Base-by-base conservation (phyloP, 441 rosid species). In the Euphorbia celastroides region DNA sequence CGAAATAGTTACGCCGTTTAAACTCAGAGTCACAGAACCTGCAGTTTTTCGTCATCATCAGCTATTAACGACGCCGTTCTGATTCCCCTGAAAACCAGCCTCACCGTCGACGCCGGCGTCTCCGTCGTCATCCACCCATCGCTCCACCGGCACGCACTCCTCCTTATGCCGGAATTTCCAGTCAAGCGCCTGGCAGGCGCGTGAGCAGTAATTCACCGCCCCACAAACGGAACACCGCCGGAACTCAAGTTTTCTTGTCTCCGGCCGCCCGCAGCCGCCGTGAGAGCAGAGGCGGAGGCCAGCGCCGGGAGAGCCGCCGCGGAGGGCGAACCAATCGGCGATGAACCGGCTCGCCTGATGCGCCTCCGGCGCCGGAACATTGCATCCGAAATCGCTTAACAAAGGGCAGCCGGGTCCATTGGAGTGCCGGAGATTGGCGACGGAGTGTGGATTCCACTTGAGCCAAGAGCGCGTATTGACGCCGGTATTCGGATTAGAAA, bases 141-240 rank as follows among this genome's bases (percentile, higher is more conserved):
- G 81, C 75, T 86, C 92, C n/a, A 79, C 83, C 25, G 95, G 93
- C 7, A 67, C 75, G 64, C 98, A 92, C 63, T 88, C 89, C 57
- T 78, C 86, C 65, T 89, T 92, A 64, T 92, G 98, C 13, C 95
- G 80, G 28, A 86, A 79, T 73, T 92, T 92, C 98, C 98, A 92
- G 61, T 92, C 98, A 7, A 92, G 86, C 44, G 98, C 96, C 41
- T 92, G 98, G 64, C 98, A 92, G 5, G 96, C 98, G 70, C 98
- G 93, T 48, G 98, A 92, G 17, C 98, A 92, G 60, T 92, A 92
- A 74, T 90, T 90, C 55, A 92, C 98, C 0, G 83, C 87, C 2
- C 98, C 96, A 41, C 98, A 92, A 5, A 92, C 93, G 3, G 98
- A 92, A 69, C 98, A 92, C 60, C 98, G 69, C 58, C 98, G 74